These are phyloP conservation scores for Tritrichomonas musculus DNA, from an alignment of 208 protist species.

Conservation along the genomic window DNA sequence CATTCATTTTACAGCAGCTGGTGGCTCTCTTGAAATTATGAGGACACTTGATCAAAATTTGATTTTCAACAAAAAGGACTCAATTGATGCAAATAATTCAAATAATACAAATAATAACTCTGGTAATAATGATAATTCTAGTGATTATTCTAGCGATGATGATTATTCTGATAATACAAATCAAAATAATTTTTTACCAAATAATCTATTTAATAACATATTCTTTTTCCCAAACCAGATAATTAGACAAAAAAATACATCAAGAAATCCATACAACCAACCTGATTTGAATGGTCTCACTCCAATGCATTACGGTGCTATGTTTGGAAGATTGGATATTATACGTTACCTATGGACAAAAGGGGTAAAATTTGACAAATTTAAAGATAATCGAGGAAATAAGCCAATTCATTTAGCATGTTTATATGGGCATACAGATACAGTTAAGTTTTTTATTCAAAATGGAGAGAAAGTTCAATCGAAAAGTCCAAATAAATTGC, in stretches of 20 bases:
- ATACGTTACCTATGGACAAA: neutral
- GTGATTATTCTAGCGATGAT: no score
- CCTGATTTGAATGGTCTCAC: neutral
- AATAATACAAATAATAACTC: no score
- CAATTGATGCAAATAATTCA: no score
- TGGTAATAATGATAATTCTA: no score
- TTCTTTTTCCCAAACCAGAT: no score
- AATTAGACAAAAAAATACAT: no score
- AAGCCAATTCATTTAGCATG: conserved; percentile 6
- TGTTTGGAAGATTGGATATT: neutral
- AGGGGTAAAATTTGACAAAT: neutral
- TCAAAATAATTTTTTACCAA: no score
- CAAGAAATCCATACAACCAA: no score
- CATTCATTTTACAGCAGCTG: neutral
- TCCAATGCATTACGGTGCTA: neutral
- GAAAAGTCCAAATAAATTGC: no score
- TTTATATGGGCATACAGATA: neutral
- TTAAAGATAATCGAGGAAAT: neutral
- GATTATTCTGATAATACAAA: no score
- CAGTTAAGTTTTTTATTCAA: neutral
- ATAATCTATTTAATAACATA: no score
- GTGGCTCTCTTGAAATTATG: neutral
- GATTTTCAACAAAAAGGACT: neutral
- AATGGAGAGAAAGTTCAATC: neutral
- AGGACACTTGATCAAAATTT: neutral